Evolutionary conservation across 345 rosid genomes (phyloP), one percentile per base, ranked within the genome.

Genomic region (Heritiera littoralis): DNA sequence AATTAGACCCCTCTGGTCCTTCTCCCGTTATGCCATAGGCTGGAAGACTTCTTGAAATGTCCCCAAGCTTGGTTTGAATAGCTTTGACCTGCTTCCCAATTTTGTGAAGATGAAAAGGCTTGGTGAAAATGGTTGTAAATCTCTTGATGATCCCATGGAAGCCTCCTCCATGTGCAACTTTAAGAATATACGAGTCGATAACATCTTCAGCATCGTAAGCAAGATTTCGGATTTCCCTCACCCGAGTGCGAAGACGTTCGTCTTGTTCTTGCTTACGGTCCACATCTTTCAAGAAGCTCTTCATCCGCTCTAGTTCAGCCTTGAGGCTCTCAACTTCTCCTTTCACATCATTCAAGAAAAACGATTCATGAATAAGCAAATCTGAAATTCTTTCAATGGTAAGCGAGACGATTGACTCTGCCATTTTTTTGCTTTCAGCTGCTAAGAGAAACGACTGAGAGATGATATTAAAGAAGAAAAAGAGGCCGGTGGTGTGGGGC

Each of bases 161-260:
- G 14, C 0, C 67, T 72, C 76, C 41, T 23, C 5, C 23, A 43
- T 5, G 46, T 1, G 72, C 72, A 12, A 14, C 79, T 77, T 10
- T 38, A 0, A 72, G 54, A 46, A 72, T 12, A 48, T 40, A 77
- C 0, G 7, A 2, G 11, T 83, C 77, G 0, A 80, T 67, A 38
- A 73, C 63, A 35, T 83, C 83, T 77, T 80, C 61, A 3, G 72
- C 83, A 7, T 83, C 83, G 28, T 76, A 77, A 0, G 81, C 79
- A 23, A 77, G 9, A 17, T 73, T 71, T 40, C 77, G 46, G 18
- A 77, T 51, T 23, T 83, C 61, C 2, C 56, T n/a, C 7, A 80
- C 80, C 18, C 75, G 58, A 20, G 61, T 64, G 10, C 65, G 65
- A 6, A 78, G 28, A 3, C 35, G 54, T 0, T 70, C 35, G 7